Evolutionary conservation across 192 early-diverging fungal genomes (phyloP).

Genomic region (Gorgonomyces haynaldii): DNA sequence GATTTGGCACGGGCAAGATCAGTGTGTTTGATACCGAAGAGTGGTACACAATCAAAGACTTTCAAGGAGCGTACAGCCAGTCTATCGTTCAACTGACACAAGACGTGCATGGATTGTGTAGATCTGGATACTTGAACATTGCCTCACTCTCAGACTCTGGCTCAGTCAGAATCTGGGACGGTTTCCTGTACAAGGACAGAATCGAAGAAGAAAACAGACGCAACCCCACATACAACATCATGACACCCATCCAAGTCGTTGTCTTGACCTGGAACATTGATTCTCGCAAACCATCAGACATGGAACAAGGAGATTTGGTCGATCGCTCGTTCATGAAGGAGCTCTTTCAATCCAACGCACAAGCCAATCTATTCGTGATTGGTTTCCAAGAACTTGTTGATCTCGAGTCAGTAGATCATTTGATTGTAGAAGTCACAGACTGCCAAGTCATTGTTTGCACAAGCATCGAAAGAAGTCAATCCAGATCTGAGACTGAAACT

Average conservation of each 20-base stretch:
- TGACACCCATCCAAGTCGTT: constrained; percentile 56
- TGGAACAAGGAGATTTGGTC: constrained; percentile 43
- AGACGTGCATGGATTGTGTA: constrained; percentile 45
- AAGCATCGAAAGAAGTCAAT: constrained; percentile 27
- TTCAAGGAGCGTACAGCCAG: constrained; percentile 47
- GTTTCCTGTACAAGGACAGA: constrained; percentile 56
- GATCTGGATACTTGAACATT: constrained; percentile 38
- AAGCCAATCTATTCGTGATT: constrained; percentile 64
- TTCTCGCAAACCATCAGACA: constrained; percentile 69
- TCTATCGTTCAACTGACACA: constrained; percentile 35
- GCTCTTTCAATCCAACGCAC: constrained; percentile 31
- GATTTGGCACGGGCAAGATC: constrained; percentile 66
- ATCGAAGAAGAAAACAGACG: constrained; percentile 13
- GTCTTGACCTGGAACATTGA: constrained; percentile 93
- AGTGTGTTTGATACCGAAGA: constrained; percentile 49
- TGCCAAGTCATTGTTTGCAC: constrained; percentile 45
- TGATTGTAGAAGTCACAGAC: constrained; percentile 57
- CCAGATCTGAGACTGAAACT: constrained; percentile 61
- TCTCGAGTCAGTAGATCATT: constrained; percentile 39
- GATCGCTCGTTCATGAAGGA: constrained; percentile 34
- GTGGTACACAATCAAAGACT: constrained; percentile 38
- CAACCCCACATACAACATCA: constrained; percentile 11
- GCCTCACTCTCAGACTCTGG: constrained; percentile 52
- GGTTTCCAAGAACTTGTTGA: constrained; percentile 84
- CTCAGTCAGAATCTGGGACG: constrained; percentile 64